Conservation (phyloP, 2,329 filamentous ascomycete species). For the Fusarium sp. region DNA sequence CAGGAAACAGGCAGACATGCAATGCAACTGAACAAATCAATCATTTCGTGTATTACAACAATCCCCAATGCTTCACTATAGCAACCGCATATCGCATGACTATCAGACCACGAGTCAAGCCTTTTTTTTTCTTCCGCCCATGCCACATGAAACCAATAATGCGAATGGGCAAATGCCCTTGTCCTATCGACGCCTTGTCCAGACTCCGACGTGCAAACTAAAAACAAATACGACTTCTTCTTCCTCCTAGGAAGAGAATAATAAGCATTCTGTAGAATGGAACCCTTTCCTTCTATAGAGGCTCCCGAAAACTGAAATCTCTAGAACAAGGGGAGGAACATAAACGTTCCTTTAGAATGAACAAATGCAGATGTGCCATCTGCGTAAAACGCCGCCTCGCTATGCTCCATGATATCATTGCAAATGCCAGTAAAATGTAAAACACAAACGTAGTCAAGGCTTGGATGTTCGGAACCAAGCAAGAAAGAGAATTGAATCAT, state of each 20-base stretch:
- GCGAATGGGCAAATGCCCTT: slow-evolving; percentile 22
- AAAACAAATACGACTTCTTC: slow-evolving; percentile 12
- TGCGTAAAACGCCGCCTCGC: slow-evolving; percentile 55
- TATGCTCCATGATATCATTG: slow-evolving; percentile 54
- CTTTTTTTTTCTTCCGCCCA: slow-evolving; percentile 46
- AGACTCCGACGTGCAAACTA: slow-evolving; percentile 26
- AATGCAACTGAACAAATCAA: slow-evolving; percentile 15
- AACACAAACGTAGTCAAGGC: slow-evolving; percentile 33
- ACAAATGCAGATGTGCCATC: slow-evolving; percentile 44
- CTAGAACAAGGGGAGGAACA: slow-evolving; percentile 23
- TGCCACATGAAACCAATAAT: slow-evolving; percentile 33
- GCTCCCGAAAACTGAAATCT: slow-evolving; percentile 26
- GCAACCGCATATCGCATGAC: slow-evolving; percentile 19
- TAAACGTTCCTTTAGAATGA: slow-evolving; percentile 38
- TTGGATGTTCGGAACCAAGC: slow-evolving; percentile 31
- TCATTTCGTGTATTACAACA: slow-evolving; percentile 41
- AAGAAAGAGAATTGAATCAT: slow-evolving; percentile 41
- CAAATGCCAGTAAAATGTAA: slow-evolving; percentile 42
- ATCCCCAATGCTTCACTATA: slow-evolving; percentile 19
- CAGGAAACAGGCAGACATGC: background rate
- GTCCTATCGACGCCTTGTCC: slow-evolving; percentile 38
- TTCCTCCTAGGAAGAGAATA: slow-evolving; percentile 13
- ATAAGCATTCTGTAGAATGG: slow-evolving; percentile 19
- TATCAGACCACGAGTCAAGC: slow-evolving; percentile 29
- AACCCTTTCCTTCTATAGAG: slow-evolving; percentile 29